Evolutionary conservation across 805 yeast species (phyloP), one percentile per base, ranked within the genome.

Genomic region (Saccharomyces mikatae): DNA sequence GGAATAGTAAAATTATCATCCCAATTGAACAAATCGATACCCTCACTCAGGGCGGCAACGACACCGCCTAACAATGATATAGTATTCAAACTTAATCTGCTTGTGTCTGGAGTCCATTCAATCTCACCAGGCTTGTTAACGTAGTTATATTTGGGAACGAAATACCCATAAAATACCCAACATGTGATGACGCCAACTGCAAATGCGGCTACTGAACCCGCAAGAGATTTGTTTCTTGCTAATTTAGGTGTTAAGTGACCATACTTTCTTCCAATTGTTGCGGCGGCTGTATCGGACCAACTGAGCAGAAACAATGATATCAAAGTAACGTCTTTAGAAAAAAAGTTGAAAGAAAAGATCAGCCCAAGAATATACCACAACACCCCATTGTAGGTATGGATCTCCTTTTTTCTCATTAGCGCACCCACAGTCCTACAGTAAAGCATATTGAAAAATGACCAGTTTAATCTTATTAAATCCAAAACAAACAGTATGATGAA

Each of bases 231-330:
- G 58, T 82, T 81, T 57, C 79, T 76, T 6, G 86, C 78, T 22
- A 92, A 70, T 64, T 85, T 83, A 46, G 96, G 95, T 6, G 97
- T 89, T 59, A 85, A 77, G 63, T 86, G 79, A 8, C 98, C 98
- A 68, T 74, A 92, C 53, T 80, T 80, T 60, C 99, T 79, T 44
- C 99, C 99, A 65, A 91, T 72, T 0, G 97, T 89, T 2, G 97
- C 89, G 2, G 99, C 99, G 2, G 97, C 92, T 9, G 98, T 89
- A 67, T 94, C 99, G 4, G 96, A 90, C 98, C 98, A 94, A 65
- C 97, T 87, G 58, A 94, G 78, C 51, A 92, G 74, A 59, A 90
- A 76, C 2, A 90, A 82, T 24, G 96, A 77, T 74, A 89, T 77
- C 28, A 91, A 74, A 0, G 85, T 76, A 50, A 94, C 83, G 64